phyloP scores from a whole-genome alignment of 192 early-diverging fungal species.

The Backusella tarrabulga region DNA sequence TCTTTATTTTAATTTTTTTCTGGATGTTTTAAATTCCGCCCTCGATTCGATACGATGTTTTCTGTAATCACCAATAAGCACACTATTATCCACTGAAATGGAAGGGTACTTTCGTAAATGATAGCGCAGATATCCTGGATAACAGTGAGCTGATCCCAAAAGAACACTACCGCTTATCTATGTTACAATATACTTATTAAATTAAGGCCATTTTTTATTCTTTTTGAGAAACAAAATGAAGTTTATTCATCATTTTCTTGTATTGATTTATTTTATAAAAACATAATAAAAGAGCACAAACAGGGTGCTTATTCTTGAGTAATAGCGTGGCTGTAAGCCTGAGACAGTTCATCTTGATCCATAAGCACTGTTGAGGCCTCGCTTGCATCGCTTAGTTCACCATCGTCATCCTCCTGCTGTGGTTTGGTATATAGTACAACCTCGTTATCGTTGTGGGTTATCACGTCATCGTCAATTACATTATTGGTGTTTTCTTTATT shows the following conservation, averaged over 20 bases:
- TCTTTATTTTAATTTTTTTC: neutral
- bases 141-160: too few species aligned
- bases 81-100: too few species aligned
- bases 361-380: conserved; percentile 5
- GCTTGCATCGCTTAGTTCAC: conserved; percentile 23
- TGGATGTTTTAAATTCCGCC: neutral
- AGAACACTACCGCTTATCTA: too few species aligned
- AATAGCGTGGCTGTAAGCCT: neutral
- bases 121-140: too few species aligned
- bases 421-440: conserved; percentile 1
- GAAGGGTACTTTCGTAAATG: too few species aligned
- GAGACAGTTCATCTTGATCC: conserved; percentile 6
- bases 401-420: conserved; percentile 3
- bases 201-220: too few species aligned
- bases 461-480: neutral
- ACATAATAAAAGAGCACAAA: neutral
- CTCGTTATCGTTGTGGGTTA: neutral
- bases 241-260: neutral
- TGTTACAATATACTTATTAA: too few species aligned
- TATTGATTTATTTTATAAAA: neutral
- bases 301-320: neutral
- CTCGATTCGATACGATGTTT: too few species aligned
- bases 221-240: too few species aligned
- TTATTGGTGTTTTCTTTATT: neutral
- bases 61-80: too few species aligned